These are phyloP conservation scores for Fusarium sp. DNA, from an alignment of 2,329 filamentous ascomycete species.

Conservation along the genomic window DNA sequence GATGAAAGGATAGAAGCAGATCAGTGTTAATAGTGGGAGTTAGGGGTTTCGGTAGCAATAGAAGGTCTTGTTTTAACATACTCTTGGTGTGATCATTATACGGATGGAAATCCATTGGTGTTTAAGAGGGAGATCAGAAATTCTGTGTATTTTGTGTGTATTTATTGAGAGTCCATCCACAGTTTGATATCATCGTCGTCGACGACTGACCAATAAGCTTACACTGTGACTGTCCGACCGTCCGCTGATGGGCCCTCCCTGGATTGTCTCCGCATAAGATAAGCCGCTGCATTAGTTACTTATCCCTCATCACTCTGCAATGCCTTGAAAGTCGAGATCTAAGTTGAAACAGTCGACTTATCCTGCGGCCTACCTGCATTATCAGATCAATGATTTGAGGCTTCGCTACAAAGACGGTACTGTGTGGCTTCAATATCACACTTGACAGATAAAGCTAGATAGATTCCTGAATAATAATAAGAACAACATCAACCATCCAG, in stretches of 20 bases:
- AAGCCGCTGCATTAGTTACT: neutral
- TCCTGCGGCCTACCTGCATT: neutral
- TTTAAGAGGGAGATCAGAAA: neutral
- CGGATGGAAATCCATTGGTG: neutral
- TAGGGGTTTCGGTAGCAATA: neutral
- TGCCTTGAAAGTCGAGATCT: neutral
- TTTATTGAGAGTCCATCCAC: neutral
- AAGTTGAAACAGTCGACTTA: neutral
- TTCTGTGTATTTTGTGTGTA: neutral
- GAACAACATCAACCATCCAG: neutral
- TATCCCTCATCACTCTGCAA: neutral
- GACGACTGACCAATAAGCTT: constrained; percentile 29
- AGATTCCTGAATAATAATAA: neutral
- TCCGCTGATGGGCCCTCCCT: constrained; percentile 7
- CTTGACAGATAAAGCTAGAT: neutral
- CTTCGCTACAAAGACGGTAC: neutral
- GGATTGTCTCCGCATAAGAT: neutral
- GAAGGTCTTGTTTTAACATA: neutral
- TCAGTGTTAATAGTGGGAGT: constrained; percentile 2
- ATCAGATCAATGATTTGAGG: neutral
- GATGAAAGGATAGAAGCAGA: neutral
- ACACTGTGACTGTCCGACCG: constrained; percentile 22
- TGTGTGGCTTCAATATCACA: neutral
- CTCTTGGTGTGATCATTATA: neutral
- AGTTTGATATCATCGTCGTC: neutral